Evolutionary conservation across 768 basidiomycete species (phyloP), one percentile per base, ranked within the genome.

Genomic region (Mycena alexandri): DNA sequence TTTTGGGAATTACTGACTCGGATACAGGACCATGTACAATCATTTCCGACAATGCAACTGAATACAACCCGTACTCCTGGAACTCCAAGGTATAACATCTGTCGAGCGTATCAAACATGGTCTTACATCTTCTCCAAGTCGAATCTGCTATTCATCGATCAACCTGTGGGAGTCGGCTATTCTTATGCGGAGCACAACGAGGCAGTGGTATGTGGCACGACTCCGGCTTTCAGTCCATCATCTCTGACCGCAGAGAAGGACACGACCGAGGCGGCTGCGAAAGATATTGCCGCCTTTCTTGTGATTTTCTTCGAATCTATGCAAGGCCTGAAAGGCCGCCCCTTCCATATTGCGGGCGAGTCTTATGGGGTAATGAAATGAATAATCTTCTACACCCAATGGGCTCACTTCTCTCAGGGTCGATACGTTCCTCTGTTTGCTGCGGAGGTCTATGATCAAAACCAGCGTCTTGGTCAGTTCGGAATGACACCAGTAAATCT

Each of bases 261-360:
- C 56, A 86, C 82, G 14, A 86, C 86, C 0, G 82, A 85, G 69
- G 83, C 86, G 48, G 86, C 85, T 14, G 84, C 86, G 0, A 76
- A 80, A 46, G 87, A 89, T 62, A 82, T 89, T n/a, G 84, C 86
- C 5, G 83, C 86, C 0, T 88, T 89, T 66, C 75, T 88, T 0
- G 78, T 81, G 10, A 83, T 89, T 56, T 88, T 89, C 75, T 87
- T 88, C 54, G 86, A 87, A 64, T 79, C 82, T 33, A 88, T 88
- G 73, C 77, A 71, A 22, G 76, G 83, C 61, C 86, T 89, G 78
- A 81, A 85, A 67, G 86, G 86, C 2, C 77, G 86, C 1, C 67
- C 73, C 0, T 81, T 85, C 59, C 82, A 84, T 60, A 75, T 85
- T 69, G 76, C 80, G 0, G 83, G 84, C 10, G 83, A 89, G 75